Conservation (phyloP, 352 stramenopile species). For the Pythium guiyangense region DNA sequence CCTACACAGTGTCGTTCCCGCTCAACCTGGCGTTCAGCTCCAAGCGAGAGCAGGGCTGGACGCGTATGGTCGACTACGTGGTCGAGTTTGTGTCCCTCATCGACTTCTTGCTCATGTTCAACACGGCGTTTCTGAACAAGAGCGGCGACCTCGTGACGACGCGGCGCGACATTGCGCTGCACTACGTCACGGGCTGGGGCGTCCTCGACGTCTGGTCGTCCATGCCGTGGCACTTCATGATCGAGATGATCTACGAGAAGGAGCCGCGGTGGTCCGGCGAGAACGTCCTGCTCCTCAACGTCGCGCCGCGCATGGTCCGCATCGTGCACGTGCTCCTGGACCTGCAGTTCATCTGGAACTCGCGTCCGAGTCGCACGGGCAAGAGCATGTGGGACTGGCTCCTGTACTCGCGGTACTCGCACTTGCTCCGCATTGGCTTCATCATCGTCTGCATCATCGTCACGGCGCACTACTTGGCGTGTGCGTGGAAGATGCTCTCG, state of each 20-base stretch:
- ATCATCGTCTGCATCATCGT: conserved; percentile 34
- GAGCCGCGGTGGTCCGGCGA: background rate
- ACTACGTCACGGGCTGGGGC: conserved; percentile 24
- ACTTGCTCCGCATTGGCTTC: conserved; percentile 29
- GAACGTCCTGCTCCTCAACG: conserved; percentile 10
- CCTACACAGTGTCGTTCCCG: conserved; percentile 33
- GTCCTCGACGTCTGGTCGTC: conserved; percentile 18
- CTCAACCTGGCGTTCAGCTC: conserved; percentile 28
- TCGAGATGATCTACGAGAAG: conserved; percentile 1
- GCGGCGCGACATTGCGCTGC: conserved; percentile 14
- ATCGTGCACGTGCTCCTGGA: conserved; percentile 12
- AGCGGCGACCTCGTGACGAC: conserved; percentile 18
- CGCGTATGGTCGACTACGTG: background rate
- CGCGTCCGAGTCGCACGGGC: background rate
- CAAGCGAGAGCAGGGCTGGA: background rate
- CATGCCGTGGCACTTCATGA: conserved; percentile 5
- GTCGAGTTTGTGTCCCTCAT: conserved; percentile 16
- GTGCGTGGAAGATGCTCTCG: conserved; percentile 36
- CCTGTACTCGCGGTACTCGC: conserved; percentile 29
- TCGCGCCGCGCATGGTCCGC: conserved; percentile 14
- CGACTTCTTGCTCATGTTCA: conserved; percentile 24
- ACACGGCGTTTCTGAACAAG: conserved; percentile 28
- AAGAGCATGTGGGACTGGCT: conserved; percentile 19
- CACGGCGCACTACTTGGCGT: conserved; percentile 47
- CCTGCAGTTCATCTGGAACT: conserved; percentile 5